Base-by-base conservation (phyloP, 2,329 filamentous ascomycete species). In the Diaporthe citrichinensis region DNA sequence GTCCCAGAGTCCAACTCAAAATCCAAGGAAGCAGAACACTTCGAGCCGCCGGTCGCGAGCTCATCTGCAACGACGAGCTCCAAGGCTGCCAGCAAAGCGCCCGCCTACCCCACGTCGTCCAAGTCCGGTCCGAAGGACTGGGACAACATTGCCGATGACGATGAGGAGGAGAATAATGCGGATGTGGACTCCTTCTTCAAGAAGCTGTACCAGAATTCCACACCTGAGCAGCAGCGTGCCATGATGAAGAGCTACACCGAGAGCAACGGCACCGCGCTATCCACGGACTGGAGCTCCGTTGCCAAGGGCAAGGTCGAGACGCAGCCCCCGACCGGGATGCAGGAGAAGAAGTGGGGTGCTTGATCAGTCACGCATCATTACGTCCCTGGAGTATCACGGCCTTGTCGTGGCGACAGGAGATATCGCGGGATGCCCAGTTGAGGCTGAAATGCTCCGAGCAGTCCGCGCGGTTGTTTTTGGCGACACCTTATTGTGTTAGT, bases 201-300 rank as follows among this genome's bases (percentile, higher is more conserved):
- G 88, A 92, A 94, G 81, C 87, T 99, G 1, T 98, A 96, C 85
- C 92, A 93, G 77, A 88, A 87, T 49, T 92, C 95, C 0, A 92
- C 93, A 67, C 91, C 93, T 0, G 96, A 99, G 79, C 94, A 95
- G 75, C 92, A 92, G 81, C 92, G 95, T 2, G 97, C 97, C 12
- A 99, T 99, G 97, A 95, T 97, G 92, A 99, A 99, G 90, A 98
- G 95, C 82, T 98, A 95, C 81, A 89, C 92, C 20, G 96, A 99
- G 88, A 98, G 96, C 84, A 97, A 97, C 79, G 97, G 97, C 6
- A 99, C 97, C 0, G 91, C 94, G 3, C 86, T 99, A 68, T 98
- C 95, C 84, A 99, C 97, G 0, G 95, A 96, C 82, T 99, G 97
- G 97, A 85, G 86, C 14, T 94, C 98, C 77, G 96, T 98, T 28